These are phyloP conservation scores for Barbarea vulgaris DNA, from an alignment of 345 rosid species.

Conservation along the genomic window DNA sequence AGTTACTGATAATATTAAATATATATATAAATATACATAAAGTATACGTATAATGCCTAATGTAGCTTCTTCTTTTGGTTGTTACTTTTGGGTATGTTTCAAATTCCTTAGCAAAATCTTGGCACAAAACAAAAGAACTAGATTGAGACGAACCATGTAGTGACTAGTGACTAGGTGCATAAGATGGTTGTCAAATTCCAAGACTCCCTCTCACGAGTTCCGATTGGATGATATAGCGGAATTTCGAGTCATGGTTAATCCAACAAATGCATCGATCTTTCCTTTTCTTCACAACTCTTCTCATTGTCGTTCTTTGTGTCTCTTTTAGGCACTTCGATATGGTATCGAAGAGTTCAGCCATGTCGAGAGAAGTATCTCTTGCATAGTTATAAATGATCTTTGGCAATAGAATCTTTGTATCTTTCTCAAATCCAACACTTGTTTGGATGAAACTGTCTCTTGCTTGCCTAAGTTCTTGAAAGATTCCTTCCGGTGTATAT, in stretches of 20 bases:
- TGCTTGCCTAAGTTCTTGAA: conserved; percentile 58
- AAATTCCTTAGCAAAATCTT: background rate
- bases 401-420: conserved; percentile 54
- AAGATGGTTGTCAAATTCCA: background rate
- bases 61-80: background rate
- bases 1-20: conserved; percentile 10
- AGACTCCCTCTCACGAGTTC: conserved; percentile 41
- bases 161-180: background rate
- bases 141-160: background rate
- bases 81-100: background rate
- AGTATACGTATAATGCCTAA: conserved; percentile 13
- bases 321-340: conserved; percentile 49
- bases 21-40: background rate
- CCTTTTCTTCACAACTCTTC: conserved; percentile 47
- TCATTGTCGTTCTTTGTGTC: conserved; percentile 45
- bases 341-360: conserved; percentile 42
- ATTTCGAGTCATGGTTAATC: conserved; percentile 57
- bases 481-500: conserved; percentile 56
- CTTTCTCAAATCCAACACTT: conserved; percentile 55
- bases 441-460: conserved; percentile 54
- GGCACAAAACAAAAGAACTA: background rate
- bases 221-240: conserved; percentile 56
- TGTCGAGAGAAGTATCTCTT: conserved; percentile 56
- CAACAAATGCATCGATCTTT: conserved; percentile 54
- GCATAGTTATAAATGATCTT: conserved; percentile 55